Percentiles rank a stretch among this genome's conserved stretches.
phyloP scores from a whole-genome alignment of 1,284 basidiomycete species.

The Pseudozyma hubeiensis region DNA sequence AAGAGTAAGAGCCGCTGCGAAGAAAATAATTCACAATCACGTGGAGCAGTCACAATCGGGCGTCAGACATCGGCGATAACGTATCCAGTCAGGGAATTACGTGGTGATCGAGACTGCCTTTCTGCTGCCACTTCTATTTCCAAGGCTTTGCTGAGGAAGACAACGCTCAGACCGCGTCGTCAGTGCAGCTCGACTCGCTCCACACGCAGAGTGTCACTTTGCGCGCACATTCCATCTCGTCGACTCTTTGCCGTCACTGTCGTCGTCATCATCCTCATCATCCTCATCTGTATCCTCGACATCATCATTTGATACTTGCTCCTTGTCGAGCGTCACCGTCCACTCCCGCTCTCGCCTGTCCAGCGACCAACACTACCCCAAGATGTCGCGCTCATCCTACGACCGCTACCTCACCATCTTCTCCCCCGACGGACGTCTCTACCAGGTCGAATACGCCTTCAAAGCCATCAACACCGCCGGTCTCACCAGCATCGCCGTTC shows the following conservation, averaged over 20 bases:
- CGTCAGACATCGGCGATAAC: constrained; percentile 8
- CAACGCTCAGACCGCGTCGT: constrained; percentile 49
- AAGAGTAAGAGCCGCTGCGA: not conserved
- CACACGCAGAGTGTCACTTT: constrained; percentile 41
- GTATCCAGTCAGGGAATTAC: not conserved
- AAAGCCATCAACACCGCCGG: constrained; percentile 98
- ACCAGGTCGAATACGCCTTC: constrained; percentile 83
- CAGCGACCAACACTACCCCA: constrained; percentile 1
- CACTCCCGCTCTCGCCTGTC: not conserved
- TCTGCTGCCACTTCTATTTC: not conserved
- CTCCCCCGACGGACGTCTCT: constrained; percentile 67
- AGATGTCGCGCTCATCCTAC: constrained; percentile 67
- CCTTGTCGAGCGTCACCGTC: not conserved
- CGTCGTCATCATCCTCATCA: constrained; percentile 1
- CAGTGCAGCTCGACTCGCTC: constrained; percentile 23
- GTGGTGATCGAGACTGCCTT: constrained; percentile 27
- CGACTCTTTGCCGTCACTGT: not conserved
- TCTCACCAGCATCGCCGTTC: constrained; percentile 90
- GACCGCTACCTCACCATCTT: constrained; percentile 69
- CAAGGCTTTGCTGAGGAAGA: not conserved
- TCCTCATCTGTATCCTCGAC: too few relatives aligned
- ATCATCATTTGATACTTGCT: too few relatives aligned
- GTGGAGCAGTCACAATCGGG: constrained; percentile 4
- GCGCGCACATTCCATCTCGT: constrained; percentile 1
- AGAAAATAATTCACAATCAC: constrained; percentile 17